phyloP scores from a whole-genome alignment of 2,329 filamentous ascomycete species.

The Arthrinium phaeospermum region DNA sequence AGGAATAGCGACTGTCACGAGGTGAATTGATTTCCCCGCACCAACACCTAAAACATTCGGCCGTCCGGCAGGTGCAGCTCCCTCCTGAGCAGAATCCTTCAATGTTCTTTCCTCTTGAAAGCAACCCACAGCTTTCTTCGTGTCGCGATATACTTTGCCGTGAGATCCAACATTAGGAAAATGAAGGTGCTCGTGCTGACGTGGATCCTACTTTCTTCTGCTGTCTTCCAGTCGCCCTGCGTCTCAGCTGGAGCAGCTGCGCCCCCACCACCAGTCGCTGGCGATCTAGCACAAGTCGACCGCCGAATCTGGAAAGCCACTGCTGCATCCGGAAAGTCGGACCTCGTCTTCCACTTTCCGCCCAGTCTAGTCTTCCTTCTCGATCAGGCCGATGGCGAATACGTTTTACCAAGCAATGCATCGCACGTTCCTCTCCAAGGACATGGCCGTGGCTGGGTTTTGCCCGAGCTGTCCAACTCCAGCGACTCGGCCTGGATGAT shows the following conservation, averaged over 20 bases:
- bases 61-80: no score
- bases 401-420: constrained; percentile 4
- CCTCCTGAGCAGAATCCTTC: not conserved
- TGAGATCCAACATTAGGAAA: not conserved
- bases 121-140: not conserved
- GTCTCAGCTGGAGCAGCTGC: not conserved
- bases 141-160: not conserved
- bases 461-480: constrained; percentile 12
- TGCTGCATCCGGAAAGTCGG: not conserved
- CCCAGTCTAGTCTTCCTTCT: constrained; percentile 5
- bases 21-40: not conserved
- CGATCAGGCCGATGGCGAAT: not conserved
- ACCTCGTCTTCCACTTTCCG: constrained; percentile 10
- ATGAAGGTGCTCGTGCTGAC: not conserved
- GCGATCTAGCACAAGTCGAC: not conserved
- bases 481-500: constrained; percentile 14
- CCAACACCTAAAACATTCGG: not conserved
- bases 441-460: not conserved
- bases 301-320: constrained; percentile 6
- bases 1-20: not conserved
- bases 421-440: constrained; percentile 7
- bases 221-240: not conserved
- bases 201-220: not conserved
- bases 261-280: not conserved
- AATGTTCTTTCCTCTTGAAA: not conserved